Conservation (phyloP, 768 basidiomycete species). For the Tricholoma terreum region DNA sequence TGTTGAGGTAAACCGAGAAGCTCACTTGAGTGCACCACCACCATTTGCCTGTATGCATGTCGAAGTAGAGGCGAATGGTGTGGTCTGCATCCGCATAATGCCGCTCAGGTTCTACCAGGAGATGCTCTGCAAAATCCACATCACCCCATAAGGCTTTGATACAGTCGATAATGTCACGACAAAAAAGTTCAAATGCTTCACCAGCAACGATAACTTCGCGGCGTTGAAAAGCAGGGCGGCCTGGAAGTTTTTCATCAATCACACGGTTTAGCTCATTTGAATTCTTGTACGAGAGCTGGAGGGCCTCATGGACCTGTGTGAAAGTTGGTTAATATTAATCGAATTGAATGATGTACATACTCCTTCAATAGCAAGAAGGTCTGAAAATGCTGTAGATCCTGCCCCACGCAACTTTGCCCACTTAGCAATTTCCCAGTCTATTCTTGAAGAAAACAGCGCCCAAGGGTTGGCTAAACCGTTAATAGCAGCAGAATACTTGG, state of each 20-base stretch:
- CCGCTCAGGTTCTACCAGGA: conserved; percentile 33
- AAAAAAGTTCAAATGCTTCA: conserved; percentile 30
- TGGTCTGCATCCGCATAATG: conserved; percentile 32
- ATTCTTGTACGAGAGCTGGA: conserved; percentile 24
- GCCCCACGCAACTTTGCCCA: conserved; percentile 38
- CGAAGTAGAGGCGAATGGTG: conserved; percentile 30
- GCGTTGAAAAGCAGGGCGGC: conserved; percentile 21
- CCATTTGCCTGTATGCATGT: conserved; percentile 49
- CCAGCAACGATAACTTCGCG: conserved; percentile 25
- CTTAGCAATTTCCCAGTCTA: no score
- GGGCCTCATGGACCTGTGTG: conserved; percentile 20
- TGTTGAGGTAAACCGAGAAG: neutral
- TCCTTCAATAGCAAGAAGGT: conserved; percentile 37
- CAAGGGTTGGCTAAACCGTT: conserved; percentile 10
- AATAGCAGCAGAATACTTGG: neutral
- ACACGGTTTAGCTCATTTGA: conserved; percentile 24
- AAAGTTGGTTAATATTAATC: conserved; percentile 5
- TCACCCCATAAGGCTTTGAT: conserved; percentile 31
- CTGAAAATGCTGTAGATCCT: no score
- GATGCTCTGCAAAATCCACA: conserved; percentile 26
- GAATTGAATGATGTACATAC: conserved; percentile 21
- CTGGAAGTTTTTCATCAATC: conserved; percentile 25
- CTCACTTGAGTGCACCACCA: conserved; percentile 49
- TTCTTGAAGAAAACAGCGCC: conserved; percentile 31
- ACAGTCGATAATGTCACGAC: conserved; percentile 34